Percentiles rank a stretch among this genome's conserved stretches.
These are phyloP conservation scores for Circinella minor DNA, from an alignment of 371 early-diverging fungal genomes.

Conservation along the genomic window DNA sequence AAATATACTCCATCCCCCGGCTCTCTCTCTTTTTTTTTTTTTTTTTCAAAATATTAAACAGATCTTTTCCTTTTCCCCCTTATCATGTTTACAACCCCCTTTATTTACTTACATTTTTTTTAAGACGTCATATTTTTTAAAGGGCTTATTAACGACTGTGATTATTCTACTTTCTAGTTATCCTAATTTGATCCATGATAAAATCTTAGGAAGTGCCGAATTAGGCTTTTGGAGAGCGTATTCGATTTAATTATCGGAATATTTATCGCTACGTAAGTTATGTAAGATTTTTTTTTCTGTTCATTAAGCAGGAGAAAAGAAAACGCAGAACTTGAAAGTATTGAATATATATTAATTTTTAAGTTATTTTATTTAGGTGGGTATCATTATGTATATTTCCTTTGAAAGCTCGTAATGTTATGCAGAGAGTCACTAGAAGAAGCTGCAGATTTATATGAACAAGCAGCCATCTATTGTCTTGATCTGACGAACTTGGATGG, in stretches of 20 bases:
- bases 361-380: slow-evolving; percentile 5
- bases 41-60: neutral
- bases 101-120: no score
- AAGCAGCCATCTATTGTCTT: slow-evolving; percentile 33
- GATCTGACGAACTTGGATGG: slow-evolving; percentile 2
- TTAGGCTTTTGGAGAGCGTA: slow-evolving; percentile 41
- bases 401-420: slow-evolving; percentile 31
- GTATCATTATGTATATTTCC: slow-evolving; percentile 40
- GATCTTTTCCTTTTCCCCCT: neutral
- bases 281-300: slow-evolving; percentile 26
- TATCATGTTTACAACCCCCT: neutral
- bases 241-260: slow-evolving; percentile 40
- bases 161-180: slow-evolving; percentile 44
- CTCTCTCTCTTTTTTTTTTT: neutral
- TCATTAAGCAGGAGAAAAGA: neutral
- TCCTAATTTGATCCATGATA: slow-evolving; percentile 30
- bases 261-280: slow-evolving; percentile 39
- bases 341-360: neutral
- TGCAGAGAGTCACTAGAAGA: slow-evolving; percentile 40
- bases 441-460: slow-evolving; percentile 40
- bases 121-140: neutral
- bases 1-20: slow-evolving; percentile 10
- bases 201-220: slow-evolving; percentile 27
- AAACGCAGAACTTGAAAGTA: slow-evolving; percentile 1
- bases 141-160: slow-evolving; percentile 39